Evolutionary conservation across 2,329 filamentous ascomycete species (phyloP), one percentile per base, ranked within the genome.

Genomic region (Ophiocordyceps camponoti-leonardi): DNA sequence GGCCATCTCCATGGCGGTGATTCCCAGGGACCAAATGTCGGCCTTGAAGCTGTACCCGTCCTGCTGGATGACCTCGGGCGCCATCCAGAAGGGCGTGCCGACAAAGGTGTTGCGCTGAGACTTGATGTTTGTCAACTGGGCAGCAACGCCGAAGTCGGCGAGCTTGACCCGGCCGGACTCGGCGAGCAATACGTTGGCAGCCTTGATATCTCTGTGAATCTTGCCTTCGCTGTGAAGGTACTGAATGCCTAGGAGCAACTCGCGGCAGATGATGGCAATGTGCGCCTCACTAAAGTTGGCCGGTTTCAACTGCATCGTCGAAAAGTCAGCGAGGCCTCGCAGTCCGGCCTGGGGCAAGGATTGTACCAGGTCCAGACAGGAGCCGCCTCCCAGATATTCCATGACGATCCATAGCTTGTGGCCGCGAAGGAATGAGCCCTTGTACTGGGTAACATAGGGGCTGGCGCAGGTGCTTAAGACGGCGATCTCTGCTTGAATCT

Each of bases 331-430:
- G 18, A 39, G 18, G 35, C n/a, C 35, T 19, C 6, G 18, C 10
- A 18, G n/a, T 11, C 35, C 16, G 13, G 31, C 16, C 13, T 14
- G 40, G 41, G 6, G 11, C 3, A 16, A 4, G 12, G 7, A 28
- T 13, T 39, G 2, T 75, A 94, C 85, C 69, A 98, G 64, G 61
- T 98, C 92, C 52, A 95, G 72, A 61, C 92, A 95, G 18, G 92
- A 96, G 39, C 92, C 92, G 51, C 92, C 92, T 6, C 92, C 92
- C 12, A 98, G 69, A 58, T 83, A 98, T 64, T 98, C 92, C 92
- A 98, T 98, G 48, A 96, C 86, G 58, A 98, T 98, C 92, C 92
- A 98, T 69, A 98, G 69, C 66, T 96, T 98, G 61, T 88, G 84
- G 23, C 92, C 92, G 54, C 86, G 79, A n/a, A 96, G 75, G 62